Evolutionary conservation across 2,329 filamentous ascomycete genomes (phyloP).

Genomic region (Ploettnerulaceae sp.): DNA sequence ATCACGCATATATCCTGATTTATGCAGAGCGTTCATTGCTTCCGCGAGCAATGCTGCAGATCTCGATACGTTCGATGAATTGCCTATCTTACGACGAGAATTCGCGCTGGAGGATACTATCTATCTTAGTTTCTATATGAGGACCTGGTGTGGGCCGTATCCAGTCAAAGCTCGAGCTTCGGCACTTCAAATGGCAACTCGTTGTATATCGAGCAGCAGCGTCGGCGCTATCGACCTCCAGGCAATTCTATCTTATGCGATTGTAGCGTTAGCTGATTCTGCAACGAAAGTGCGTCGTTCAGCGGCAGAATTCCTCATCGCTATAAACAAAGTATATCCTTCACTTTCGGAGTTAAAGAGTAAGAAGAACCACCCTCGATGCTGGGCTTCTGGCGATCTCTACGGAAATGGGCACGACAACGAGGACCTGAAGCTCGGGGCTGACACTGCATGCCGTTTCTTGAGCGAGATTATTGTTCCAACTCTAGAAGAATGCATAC

Average conservation of each 20-base stretch:
- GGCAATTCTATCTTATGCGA: slow-evolving; percentile 72
- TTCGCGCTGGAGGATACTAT: slow-evolving; percentile 56
- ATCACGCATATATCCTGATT: slow-evolving; percentile 51
- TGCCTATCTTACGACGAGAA: slow-evolving; percentile 50
- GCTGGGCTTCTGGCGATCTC: slow-evolving; percentile 59
- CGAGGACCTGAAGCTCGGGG: slow-evolving; percentile 49
- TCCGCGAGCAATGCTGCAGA: slow-evolving; percentile 44
- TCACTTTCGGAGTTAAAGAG: slow-evolving; percentile 39
- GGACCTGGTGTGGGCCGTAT: slow-evolving; percentile 68
- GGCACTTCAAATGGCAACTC: slow-evolving; percentile 62
- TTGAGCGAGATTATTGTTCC: slow-evolving; percentile 65
- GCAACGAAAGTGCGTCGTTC: slow-evolving; percentile 72
- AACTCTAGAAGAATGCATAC: slow-evolving; percentile 76
- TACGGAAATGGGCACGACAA: slow-evolving; percentile 54
- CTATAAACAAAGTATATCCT: slow-evolving; percentile 48
- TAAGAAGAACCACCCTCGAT: slow-evolving; percentile 33
- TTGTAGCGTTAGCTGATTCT: slow-evolving; percentile 69
- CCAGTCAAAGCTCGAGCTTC: slow-evolving; percentile 63
- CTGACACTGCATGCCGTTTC: slow-evolving; percentile 54
- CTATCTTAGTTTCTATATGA: slow-evolving; percentile 70
- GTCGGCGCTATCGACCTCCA: slow-evolving; percentile 62
- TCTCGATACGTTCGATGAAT: slow-evolving; percentile 39
- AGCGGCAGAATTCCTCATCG: slow-evolving; percentile 61
- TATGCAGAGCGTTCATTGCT: slow-evolving; percentile 54
- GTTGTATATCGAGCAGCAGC: slow-evolving; percentile 48